Evolutionary conservation across 2,329 filamentous ascomycete genomes (phyloP), one percentile per base, ranked within the genome.

Genomic region (Aspergillus brunneoviolaceus): DNA sequence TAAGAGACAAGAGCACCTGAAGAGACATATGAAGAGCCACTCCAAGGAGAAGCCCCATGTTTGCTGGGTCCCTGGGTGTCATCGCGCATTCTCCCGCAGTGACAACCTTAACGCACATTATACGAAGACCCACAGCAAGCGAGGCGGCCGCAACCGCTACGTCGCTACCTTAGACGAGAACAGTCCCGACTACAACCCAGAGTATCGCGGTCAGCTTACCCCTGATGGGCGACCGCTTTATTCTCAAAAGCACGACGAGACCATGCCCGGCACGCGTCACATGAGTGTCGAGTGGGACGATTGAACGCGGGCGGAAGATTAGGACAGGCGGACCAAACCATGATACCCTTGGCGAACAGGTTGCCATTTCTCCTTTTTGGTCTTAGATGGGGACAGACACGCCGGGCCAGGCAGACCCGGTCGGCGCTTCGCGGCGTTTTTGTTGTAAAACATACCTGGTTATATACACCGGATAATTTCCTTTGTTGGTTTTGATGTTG

Each of bases 1-100:
- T 67, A 79, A 80, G 70, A 69, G 81, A 51, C 78, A 80, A 60
- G 80, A 82, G 62, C 80, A 82, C 59, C 69, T 82, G 19, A 81
- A 81, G 69, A 70, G 80, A 11, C 81, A 83, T 64, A 77, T 79
- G 70, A 79, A 76, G 67, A 81, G 75, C 16, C 79, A 81, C 58
- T 79, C 78, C 33, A 75, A 77, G 60, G 75, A 78, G 53, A 77
- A 77, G 66, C 74, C 74, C 4, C 76, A 78, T 66, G 71, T 74
- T 9, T 80, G 78, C 61, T 79, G 77, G 78, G 76, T 78, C 2
- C 75, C 76, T 1, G 77, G 73, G 10, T 80, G 77, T 60, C 72
- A 76, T 51, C 71, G 74, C 7, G 72, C 72, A 2, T 80, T 80
- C 63, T 77, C 75, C 3, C 70, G 78, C 49, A 79, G 75, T 25